A percentile compares a stretch with the other conserved stretches of the same genome.
These are phyloP conservation scores for Phytophthora hybrid DNA, from an alignment of 352 stramenopile species.

Conservation along the genomic window DNA sequence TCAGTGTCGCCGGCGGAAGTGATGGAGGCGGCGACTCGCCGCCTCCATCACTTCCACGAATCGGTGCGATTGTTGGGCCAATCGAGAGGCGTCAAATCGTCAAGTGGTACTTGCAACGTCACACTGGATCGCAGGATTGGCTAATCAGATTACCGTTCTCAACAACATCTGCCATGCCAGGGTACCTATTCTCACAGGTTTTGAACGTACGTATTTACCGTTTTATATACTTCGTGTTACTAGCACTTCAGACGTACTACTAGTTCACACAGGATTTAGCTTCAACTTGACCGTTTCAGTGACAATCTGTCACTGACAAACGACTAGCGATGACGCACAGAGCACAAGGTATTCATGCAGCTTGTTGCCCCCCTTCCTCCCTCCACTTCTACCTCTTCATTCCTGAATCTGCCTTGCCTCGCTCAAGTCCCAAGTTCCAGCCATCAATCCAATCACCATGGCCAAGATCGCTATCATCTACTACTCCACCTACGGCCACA, in stretches of 20 bases:
- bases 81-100: neutral
- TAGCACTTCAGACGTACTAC: neutral
- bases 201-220: neutral
- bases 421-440: slow-evolving; percentile 15
- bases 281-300: neutral
- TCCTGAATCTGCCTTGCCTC: slow-evolving; percentile 27
- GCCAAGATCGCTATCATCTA: no score
- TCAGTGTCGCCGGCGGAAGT: no score
- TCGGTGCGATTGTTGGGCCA: neutral
- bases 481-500: no score
- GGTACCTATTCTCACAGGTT: neutral
- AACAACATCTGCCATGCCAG: no score
- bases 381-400: slow-evolving; percentile 4
- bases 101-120: neutral
- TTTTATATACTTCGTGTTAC: neutral
- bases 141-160: neutral
- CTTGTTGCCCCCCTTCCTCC: no score
- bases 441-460: slow-evolving; percentile 18
- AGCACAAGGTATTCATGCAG: no score
- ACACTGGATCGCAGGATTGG: slow-evolving; percentile 1
- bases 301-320: no score
- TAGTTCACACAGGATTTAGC: neutral
- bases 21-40: no score
- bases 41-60: no score
- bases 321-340: no score